phyloP scores from a whole-genome alignment of 176 grass and related monocot species.

The Musa schizocarpa region DNA sequence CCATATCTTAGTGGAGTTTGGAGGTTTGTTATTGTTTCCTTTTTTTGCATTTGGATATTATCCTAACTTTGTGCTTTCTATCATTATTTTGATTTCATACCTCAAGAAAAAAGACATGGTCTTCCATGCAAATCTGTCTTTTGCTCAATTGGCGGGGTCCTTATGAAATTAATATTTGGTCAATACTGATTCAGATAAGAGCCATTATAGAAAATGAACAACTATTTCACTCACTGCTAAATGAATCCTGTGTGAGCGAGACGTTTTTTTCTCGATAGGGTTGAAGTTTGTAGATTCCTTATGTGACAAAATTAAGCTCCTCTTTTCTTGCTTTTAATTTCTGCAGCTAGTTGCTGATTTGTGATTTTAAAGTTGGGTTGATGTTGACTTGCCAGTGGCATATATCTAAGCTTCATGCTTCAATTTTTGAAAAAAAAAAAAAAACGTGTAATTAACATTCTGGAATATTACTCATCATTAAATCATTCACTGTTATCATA shows the following conservation, averaged over 20 bases:
- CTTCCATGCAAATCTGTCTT: too few relatives aligned
- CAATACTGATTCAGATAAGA: too few relatives aligned
- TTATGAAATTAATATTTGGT: too few relatives aligned
- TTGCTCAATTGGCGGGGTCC: too few relatives aligned
- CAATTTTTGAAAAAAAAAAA: background rate
- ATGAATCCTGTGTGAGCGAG: too few relatives aligned
- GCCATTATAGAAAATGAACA: too few relatives aligned
- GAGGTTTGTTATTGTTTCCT: background rate
- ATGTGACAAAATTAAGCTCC: background rate
- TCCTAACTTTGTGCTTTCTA: background rate
- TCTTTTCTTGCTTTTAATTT: background rate
- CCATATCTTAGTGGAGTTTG: background rate
- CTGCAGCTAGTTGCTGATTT: background rate
- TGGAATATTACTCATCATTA: background rate
- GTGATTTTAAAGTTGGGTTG: background rate
- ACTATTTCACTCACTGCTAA: too few relatives aligned
- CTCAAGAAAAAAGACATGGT: too few relatives aligned
- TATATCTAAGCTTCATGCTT: background rate
- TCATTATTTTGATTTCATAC: background rate
- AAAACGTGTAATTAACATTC: background rate
- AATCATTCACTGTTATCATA: background rate
- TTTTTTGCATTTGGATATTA: background rate
- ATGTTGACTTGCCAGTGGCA: background rate
- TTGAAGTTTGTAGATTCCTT: background rate
- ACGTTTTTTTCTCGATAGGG: background rate